A percentile compares a stretch with the other conserved stretches of the same genome.
These are phyloP conservation scores for Penicillium lagena DNA, from an alignment of 495 filamentous ascomycete species.

Conservation along the genomic window DNA sequence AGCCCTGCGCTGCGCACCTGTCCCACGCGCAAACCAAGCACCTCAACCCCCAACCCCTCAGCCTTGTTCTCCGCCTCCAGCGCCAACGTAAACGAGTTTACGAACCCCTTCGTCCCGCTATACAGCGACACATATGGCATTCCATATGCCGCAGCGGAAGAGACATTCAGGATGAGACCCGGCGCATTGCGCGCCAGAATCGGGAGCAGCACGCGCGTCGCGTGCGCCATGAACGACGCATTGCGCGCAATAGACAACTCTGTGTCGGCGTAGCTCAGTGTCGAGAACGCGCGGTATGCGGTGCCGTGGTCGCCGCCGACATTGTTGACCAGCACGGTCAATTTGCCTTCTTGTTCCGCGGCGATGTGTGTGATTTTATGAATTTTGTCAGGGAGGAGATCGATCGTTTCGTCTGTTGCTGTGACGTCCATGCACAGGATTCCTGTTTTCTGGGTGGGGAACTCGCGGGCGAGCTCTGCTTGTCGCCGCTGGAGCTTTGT, in stretches of 20 bases:
- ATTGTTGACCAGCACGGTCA: constrained; percentile 45
- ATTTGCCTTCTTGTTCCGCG: constrained; percentile 1
- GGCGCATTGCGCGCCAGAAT: constrained; percentile 19
- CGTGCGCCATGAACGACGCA: constrained; percentile 31
- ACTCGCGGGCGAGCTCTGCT: constrained; percentile 16
- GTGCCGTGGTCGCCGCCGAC: constrained; percentile 26
- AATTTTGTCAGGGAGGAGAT: constrained; percentile 14
- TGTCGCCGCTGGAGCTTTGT: constrained; percentile 33
- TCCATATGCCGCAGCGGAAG: constrained; percentile 22
- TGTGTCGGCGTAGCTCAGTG: constrained; percentile 13
- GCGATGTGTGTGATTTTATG: constrained; percentile 4
- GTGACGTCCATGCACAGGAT: not conserved
- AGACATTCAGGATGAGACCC: constrained; percentile 37
- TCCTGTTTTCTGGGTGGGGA: constrained; percentile 18
- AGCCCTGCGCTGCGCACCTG: constrained; percentile 13
- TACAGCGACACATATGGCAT: constrained; percentile 33
- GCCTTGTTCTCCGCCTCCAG: constrained; percentile 22
- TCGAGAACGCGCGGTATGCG: not conserved
- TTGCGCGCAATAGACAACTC: constrained; percentile 26
- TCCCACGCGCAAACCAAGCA: constrained; percentile 22
- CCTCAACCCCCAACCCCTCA: constrained; percentile 17
- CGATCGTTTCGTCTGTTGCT: not conserved
- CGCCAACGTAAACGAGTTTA: constrained; percentile 23
- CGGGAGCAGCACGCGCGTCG: constrained; percentile 35
- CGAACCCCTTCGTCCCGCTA: constrained; percentile 30